A percentile compares a stretch with the other conserved stretches of the same genome.
Conservation (phyloP, 2,329 filamentous ascomycete genomes). For the Microdochium bolleyi region DNA sequence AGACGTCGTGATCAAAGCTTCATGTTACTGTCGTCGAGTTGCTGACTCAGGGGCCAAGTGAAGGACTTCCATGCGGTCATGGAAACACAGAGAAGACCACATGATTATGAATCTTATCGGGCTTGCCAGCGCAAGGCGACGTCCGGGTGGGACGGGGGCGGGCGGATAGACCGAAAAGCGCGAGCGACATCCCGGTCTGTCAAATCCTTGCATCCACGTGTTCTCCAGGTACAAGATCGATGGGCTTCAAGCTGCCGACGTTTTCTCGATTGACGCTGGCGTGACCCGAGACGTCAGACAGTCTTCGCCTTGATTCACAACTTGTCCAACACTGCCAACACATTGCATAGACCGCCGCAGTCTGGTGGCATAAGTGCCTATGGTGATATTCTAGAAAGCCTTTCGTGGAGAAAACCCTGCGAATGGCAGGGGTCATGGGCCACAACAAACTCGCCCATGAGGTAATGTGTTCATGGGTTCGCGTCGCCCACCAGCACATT, state of each 20-base stretch:
- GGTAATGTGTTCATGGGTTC: neutral
- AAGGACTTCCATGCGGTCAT: no score
- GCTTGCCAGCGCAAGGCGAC: neutral
- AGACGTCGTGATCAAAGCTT: slow-evolving; percentile 22
- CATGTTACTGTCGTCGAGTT: slow-evolving; percentile 24
- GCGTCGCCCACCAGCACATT: neutral
- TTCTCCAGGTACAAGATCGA: no score
- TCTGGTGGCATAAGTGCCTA: no score
- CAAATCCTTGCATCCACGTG: neutral
- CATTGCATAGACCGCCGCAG: no score
- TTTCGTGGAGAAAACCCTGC: neutral
- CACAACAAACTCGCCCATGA: neutral
- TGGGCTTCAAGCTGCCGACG: no score
- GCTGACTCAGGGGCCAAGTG: neutral
- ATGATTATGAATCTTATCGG: neutral
- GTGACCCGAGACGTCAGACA: no score
- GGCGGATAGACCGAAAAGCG: neutral
- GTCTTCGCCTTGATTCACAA: no score
- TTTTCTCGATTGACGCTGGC: no score
- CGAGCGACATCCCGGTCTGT: neutral
- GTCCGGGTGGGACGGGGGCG: neutral
- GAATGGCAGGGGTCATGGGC: neutral
- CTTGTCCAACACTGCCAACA: no score
- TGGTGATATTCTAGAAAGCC: neutral
- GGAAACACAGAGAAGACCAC: no score